Conservation (phyloP, 164 flowering plant genomes). For the Piper longum region DNA sequence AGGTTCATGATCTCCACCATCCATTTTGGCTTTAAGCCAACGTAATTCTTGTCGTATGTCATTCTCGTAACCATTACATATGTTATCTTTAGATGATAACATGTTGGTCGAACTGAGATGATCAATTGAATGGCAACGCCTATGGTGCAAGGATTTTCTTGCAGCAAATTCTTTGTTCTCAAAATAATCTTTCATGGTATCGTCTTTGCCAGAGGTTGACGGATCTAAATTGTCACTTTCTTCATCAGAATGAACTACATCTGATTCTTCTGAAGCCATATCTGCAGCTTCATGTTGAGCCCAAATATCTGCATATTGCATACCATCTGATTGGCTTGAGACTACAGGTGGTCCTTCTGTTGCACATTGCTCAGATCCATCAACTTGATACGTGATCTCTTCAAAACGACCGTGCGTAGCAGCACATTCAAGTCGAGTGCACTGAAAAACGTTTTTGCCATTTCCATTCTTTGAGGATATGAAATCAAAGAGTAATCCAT, state of each 20-base stretch:
- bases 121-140: neutral
- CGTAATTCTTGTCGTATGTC: constrained; percentile 61
- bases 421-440: constrained; percentile 40
- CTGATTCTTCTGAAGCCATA: constrained; percentile 34
- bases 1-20: constrained; percentile 41
- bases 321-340: constrained; percentile 19
- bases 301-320: constrained; percentile 26
- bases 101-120: too few species aligned
- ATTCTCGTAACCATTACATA: constrained; percentile 35
- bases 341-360: constrained; percentile 22
- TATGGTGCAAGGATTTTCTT: constrained; percentile 10
- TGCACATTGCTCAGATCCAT: constrained; percentile 29
- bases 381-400: constrained; percentile 54
- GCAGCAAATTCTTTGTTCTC: constrained; percentile 9
- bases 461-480: constrained; percentile 15
- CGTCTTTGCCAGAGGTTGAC: neutral
- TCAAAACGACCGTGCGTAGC: constrained; percentile 75
- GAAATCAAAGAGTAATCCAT: constrained; percentile 36
- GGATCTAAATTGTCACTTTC: constrained; percentile 9
- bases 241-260: constrained; percentile 27
- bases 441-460: constrained; percentile 22
- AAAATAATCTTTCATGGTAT: constrained; percentile 2
- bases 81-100: neutral
- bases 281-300: constrained; percentile 32
- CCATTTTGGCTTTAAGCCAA: constrained; percentile 78